These are phyloP conservation scores for Ascochyta lentis DNA, from an alignment of 2,329 filamentous ascomycete species.

Conservation along the genomic window DNA sequence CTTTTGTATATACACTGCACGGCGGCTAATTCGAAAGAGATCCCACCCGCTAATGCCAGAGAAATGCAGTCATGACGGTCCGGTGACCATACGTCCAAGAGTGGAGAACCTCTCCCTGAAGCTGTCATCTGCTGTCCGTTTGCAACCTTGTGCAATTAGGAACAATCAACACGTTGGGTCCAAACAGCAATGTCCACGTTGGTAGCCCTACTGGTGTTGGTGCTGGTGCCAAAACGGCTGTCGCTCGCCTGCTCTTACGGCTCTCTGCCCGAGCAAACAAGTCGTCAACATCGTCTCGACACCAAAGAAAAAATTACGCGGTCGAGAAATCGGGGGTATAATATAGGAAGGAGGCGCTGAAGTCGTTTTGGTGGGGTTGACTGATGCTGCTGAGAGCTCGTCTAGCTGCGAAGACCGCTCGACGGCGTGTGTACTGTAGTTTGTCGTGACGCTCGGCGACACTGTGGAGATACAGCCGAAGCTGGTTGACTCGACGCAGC, in stretches of 20 bases:
- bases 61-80: conserved; percentile 6
- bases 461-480: neutral
- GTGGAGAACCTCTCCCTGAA: conserved; percentile 2
- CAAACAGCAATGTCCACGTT: neutral
- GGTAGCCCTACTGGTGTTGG: neutral
- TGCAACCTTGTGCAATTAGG: conserved; percentile 8
- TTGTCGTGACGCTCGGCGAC: neutral
- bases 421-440: neutral
- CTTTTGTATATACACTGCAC: conserved; percentile 8
- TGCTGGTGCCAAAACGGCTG: neutral
- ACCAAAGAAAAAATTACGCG: conserved; percentile 27
- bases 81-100: conserved; percentile 3
- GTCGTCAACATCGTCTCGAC: conserved; percentile 33
- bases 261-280: conserved; percentile 14
- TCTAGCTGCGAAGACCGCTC: neutral
- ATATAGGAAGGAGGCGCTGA: conserved; percentile 23
- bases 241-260: conserved; percentile 16
- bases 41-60: conserved; percentile 21
- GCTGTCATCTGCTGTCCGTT: conserved; percentile 13
- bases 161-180: neutral
- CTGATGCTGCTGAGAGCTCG: conserved; percentile 2
- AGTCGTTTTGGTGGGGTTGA: neutral
- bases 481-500: neutral
- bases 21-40: neutral
- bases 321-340: conserved; percentile 39